Evolutionary conservation across 2,329 filamentous ascomycete genomes (phyloP).

Genomic region (Xylariaceae sp.): DNA sequence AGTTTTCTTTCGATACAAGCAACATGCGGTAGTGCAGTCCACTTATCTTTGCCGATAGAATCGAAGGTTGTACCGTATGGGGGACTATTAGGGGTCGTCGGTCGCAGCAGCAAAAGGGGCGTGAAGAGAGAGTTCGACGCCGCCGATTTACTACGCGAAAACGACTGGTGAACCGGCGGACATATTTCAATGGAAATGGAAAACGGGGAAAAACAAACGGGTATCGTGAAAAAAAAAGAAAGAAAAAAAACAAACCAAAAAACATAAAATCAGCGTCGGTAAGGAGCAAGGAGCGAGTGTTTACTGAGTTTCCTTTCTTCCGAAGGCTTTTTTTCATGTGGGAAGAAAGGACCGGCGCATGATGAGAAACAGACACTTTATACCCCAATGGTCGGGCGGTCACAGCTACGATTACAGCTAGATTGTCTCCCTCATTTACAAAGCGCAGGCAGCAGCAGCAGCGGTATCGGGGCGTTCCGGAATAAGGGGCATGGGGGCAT

Average conservation of each 20-base stretch:
- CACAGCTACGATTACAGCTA: slow-evolving; percentile 17
- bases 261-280: slow-evolving; percentile 2
- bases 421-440: slow-evolving; percentile 10
- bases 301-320: too few species aligned
- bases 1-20: slow-evolving; percentile 67
- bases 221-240: too few species aligned
- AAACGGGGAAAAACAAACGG: background rate
- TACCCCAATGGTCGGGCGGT: slow-evolving; percentile 24
- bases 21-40: slow-evolving; percentile 40
- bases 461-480: slow-evolving; percentile 20
- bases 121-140: background rate
- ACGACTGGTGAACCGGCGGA: background rate
- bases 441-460: slow-evolving; percentile 5
- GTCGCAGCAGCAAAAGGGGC: background rate
- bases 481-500: slow-evolving; percentile 10
- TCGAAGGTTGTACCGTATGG: background rate
- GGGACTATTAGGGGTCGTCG: background rate
- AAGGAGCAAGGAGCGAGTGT: slow-evolving; percentile 1
- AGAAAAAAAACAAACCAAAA: too few species aligned
- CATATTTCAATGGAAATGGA: background rate
- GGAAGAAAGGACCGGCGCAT: slow-evolving; percentile 9
- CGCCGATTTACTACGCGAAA: background rate
- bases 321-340: slow-evolving; percentile 7
- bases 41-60: background rate
- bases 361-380: slow-evolving; percentile 16